Percentiles rank a stretch among this genome's conserved stretches.
Conservation (phyloP, 805 yeast species). For the Kodamaea kaohsiungensis region DNA sequence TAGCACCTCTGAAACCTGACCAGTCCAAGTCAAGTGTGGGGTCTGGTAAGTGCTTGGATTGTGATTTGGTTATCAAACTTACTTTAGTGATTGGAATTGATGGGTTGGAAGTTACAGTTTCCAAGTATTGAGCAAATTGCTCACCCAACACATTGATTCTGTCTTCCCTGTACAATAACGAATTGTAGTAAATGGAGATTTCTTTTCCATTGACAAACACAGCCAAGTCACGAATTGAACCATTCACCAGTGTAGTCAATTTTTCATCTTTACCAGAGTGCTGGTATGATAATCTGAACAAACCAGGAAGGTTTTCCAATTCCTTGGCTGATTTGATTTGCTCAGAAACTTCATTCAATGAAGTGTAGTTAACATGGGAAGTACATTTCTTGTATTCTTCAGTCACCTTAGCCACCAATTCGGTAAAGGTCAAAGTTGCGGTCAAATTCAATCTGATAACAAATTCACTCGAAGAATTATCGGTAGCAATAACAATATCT, state of each 20-base stretch:
- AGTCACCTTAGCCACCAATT: slow-evolving; percentile 49
- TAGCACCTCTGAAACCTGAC: slow-evolving; percentile 90
- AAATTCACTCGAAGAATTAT: slow-evolving; percentile 45
- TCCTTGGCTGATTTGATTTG: slow-evolving; percentile 50
- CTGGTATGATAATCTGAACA: slow-evolving; percentile 63
- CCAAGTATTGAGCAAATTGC: slow-evolving; percentile 62
- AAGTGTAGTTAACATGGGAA: slow-evolving; percentile 41
- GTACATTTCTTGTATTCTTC: slow-evolving; percentile 38
- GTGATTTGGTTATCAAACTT: slow-evolving; percentile 68
- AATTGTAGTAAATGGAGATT: slow-evolving; percentile 64
- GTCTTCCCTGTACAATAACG: slow-evolving; percentile 67
- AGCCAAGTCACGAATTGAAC: slow-evolving; percentile 66
- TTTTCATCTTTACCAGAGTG: slow-evolving; percentile 41
- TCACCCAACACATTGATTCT: slow-evolving; percentile 72
- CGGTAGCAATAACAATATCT: slow-evolving; percentile 84
- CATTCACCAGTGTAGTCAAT: slow-evolving; percentile 48
- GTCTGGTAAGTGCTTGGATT: slow-evolving; percentile 68
- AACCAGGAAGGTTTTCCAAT: slow-evolving; percentile 58
- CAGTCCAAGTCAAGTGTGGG: slow-evolving; percentile 88
- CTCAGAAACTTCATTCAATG: slow-evolving; percentile 57
- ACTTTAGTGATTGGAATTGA: slow-evolving; percentile 55
- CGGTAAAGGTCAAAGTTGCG: slow-evolving; percentile 53
- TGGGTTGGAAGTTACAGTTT: slow-evolving; percentile 35
- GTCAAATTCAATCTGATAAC: slow-evolving; percentile 64
- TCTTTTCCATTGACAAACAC: slow-evolving; percentile 39